phyloP scores from a whole-genome alignment of 441 rosid genomes.

The Syzygium syzygioides region DNA sequence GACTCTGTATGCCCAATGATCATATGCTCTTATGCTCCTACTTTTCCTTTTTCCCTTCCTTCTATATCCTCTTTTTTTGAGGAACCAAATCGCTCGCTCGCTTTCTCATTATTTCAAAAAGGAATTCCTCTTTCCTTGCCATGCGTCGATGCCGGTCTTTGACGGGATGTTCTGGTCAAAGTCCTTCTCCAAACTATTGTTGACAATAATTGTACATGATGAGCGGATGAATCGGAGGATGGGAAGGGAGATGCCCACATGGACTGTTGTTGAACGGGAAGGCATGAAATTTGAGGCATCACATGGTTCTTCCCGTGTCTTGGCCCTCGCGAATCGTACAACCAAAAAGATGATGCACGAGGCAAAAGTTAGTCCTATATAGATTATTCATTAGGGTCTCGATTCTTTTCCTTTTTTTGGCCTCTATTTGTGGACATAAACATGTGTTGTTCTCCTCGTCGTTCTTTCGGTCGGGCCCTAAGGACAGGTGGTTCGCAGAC shows the following conservation, averaged over 20 bases:
- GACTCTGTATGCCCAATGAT: background rate
- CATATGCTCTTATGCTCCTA: background rate
- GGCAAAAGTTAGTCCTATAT: background rate
- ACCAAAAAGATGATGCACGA: background rate
- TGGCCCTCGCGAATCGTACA: background rate
- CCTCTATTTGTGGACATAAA: background rate
- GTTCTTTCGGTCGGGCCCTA: background rate
- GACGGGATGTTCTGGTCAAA: background rate
- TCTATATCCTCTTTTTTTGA: background rate
- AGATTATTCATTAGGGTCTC: background rate
- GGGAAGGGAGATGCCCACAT: background rate
- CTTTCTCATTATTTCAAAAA: background rate
- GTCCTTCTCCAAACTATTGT: background rate
- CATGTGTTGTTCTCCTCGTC: background rate
- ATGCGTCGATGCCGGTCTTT: background rate
- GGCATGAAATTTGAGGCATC: background rate
- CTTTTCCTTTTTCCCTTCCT: background rate
- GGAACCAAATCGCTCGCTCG: background rate
- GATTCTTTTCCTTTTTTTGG: background rate
- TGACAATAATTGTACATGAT: background rate
- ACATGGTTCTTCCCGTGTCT: background rate
- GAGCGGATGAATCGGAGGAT: background rate
- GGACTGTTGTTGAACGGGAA: background rate
- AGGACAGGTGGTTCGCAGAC: background rate
- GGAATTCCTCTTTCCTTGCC: background rate